Base-by-base conservation (phyloP, 768 basidiomycete species). In the Coprinellus micaceus region DNA sequence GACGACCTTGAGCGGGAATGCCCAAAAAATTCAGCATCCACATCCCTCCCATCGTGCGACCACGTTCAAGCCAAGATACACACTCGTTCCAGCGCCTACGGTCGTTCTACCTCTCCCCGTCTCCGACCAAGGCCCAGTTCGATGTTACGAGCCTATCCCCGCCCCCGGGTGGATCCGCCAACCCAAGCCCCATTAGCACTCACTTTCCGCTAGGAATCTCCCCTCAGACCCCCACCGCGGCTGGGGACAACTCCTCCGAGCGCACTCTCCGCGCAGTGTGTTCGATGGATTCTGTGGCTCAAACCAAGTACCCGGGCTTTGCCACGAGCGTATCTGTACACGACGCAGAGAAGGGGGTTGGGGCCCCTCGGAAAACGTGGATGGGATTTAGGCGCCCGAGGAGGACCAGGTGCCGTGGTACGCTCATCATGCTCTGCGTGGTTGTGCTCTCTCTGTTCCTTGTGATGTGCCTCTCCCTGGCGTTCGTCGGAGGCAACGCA, bases 401-500 rank as follows among this genome's bases (percentile, higher is more conserved):
- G 40, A 6, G 40, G 40, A 37, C 17, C 9, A 43, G 40, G 40
- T 6, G 13, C 13, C 33, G 33, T 33, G 49, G 49, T 9, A 29
- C 49, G 30, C 33, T 29, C 12, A n/a, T 51, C 19, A 36, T 51
- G 30, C 19, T 54, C 43, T 58, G 25, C 53, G 30, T 36, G 2
- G 49, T 25, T 26, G 17, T 51, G 30, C 11, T 51, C 1, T 83
- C 81, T 29, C 58, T 82, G 7, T 64, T 80, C 24, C 82, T 83
- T 61, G 77, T 81, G 43, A 56, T 71, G 36, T 71, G 74, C 10
- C 64, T 83, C n/a, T 78, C 77, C 1, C 74, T 76, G 58, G 71
- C 79, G 4, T 82, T 83, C 64, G 66, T 79, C 37, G 77, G 80
- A 4, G 75, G 72, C 17, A 66, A 69, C 17, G 71, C 70, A 19